These are phyloP conservation scores for Trypanosoma avium DNA, from an alignment of 208 protist species.

Conservation along the genomic window DNA sequence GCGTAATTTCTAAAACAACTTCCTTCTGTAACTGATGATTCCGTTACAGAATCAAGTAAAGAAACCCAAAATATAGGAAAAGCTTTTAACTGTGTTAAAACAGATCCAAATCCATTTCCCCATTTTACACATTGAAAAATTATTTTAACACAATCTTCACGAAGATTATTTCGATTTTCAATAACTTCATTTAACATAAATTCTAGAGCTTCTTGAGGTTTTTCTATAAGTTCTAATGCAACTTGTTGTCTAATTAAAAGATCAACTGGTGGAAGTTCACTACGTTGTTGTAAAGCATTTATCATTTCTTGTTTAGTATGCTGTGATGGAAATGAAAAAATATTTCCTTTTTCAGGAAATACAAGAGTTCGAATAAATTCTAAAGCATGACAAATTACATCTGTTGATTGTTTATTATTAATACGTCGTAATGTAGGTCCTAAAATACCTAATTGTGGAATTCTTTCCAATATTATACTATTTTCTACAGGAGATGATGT, in stretches of 20 bases:
- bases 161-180: slow-evolving; percentile 33
- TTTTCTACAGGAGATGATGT: slow-evolving; percentile 28
- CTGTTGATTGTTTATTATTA: slow-evolving; percentile 26
- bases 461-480: slow-evolving; percentile 31
- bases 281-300: slow-evolving; percentile 38
- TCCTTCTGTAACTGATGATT: slow-evolving; percentile 37
- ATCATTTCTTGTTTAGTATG: slow-evolving; percentile 33
- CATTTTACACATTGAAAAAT: slow-evolving; percentile 81
- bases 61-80: slow-evolving; percentile 79
- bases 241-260: slow-evolving; percentile 76
- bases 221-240: slow-evolving; percentile 69
- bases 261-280: slow-evolving; percentile 49
- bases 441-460: slow-evolving; percentile 43
- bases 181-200: slow-evolving; percentile 67
- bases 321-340: slow-evolving; percentile 84
- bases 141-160: slow-evolving; percentile 74
- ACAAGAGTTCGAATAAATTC: slow-evolving; percentile 55
- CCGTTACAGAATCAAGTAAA: slow-evolving; percentile 68
- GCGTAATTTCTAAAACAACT: slow-evolving; percentile 55
- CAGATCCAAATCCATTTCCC: slow-evolving; percentile 80
- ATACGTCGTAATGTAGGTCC: slow-evolving; percentile 40
- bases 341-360: slow-evolving; percentile 62
- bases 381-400: slow-evolving; percentile 38
- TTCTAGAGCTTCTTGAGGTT: slow-evolving; percentile 60
- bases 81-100: slow-evolving; percentile 61